These are phyloP conservation scores for Euphorbia schlechtendalii DNA, from an alignment of 441 rosid species.

Conservation along the genomic window DNA sequence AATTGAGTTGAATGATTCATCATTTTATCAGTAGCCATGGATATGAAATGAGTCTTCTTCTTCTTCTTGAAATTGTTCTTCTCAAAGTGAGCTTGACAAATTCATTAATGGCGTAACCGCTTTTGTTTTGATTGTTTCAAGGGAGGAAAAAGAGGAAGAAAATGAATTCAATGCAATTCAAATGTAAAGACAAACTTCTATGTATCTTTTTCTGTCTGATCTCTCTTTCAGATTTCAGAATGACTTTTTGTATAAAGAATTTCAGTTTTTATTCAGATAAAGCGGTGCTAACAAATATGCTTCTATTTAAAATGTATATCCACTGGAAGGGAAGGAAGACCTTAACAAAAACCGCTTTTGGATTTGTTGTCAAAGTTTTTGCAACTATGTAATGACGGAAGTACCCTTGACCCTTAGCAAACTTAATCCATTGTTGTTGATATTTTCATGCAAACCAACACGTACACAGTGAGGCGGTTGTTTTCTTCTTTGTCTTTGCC, in stretches of 20 bases:
- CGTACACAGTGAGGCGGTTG: slow-evolving; percentile 42
- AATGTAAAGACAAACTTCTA: slow-evolving; percentile 37
- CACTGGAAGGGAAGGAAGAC: too few species aligned
- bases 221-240: slow-evolving; percentile 18
- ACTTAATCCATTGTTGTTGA: slow-evolving; percentile 20
- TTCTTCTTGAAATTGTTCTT: too few species aligned
- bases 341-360: slow-evolving; percentile 20
- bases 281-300: slow-evolving; percentile 41
- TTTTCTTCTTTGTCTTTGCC: too few species aligned
- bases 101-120: slow-evolving; percentile 30
- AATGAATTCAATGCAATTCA: slow-evolving; percentile 30
- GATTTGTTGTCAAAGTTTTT: slow-evolving; percentile 21
- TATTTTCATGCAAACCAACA: slow-evolving; percentile 51
- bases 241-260: slow-evolving; percentile 22
- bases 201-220: slow-evolving; percentile 9
- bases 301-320: slow-evolving; percentile 18
- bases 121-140: slow-evolving; percentile 22
- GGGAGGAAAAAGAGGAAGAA: slow-evolving; percentile 9
- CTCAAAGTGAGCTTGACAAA: slow-evolving; percentile 22
- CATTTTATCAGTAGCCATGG: slow-evolving; percentile 43
- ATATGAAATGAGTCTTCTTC: not conserved
- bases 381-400: slow-evolving; percentile 16
- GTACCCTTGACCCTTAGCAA: not conserved
- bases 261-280: slow-evolving; percentile 24
- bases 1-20: slow-evolving; percentile 30